These are phyloP conservation scores for Diaporthe velutina DNA, from an alignment of 2,329 filamentous ascomycete species.

Conservation along the genomic window DNA sequence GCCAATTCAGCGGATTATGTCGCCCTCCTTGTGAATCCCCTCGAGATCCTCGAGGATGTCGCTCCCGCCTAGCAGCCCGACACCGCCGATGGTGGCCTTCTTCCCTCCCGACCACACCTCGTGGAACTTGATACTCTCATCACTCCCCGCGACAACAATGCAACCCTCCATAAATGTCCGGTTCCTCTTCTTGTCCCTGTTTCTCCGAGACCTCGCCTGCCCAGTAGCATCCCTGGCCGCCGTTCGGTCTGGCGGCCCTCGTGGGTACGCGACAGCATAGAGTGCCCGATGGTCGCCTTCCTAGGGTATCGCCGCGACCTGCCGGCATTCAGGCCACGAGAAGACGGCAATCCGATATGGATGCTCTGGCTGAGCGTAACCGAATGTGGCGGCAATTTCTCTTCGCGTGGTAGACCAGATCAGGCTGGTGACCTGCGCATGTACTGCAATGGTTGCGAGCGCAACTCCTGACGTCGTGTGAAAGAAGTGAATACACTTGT, in stretches of 20 bases:
- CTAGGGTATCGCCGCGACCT: conserved; percentile 89
- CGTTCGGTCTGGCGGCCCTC: conserved; percentile 51
- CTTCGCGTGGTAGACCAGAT: conserved; percentile 89
- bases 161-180: conserved; percentile 79
- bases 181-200: conserved; percentile 58
- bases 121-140: conserved; percentile 94
- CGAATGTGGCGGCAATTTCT: conserved; percentile 94
- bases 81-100: conserved; percentile 64
- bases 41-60: conserved; percentile 87
- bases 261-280: conserved; percentile 89
- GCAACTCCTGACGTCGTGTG: conserved; percentile 86
- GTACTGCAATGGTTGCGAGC: conserved; percentile 91
- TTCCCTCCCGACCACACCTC: conserved; percentile 85
- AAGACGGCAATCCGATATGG: conserved; percentile 92
- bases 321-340: conserved; percentile 91
- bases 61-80: conserved; percentile 81
- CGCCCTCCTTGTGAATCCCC: conserved; percentile 81
- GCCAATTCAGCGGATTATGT: conserved; percentile 76
- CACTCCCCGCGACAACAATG: conserved; percentile 91
- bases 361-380: conserved; percentile 92
- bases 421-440: conserved; percentile 92
- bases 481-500: conserved; percentile 96
- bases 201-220: conserved; percentile 45
- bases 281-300: conserved; percentile 82
- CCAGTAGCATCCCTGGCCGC: conserved; percentile 57